phyloP scores from a whole-genome alignment of 2,329 filamentous ascomycete genomes.

The Elsinoe necatrix region DNA sequence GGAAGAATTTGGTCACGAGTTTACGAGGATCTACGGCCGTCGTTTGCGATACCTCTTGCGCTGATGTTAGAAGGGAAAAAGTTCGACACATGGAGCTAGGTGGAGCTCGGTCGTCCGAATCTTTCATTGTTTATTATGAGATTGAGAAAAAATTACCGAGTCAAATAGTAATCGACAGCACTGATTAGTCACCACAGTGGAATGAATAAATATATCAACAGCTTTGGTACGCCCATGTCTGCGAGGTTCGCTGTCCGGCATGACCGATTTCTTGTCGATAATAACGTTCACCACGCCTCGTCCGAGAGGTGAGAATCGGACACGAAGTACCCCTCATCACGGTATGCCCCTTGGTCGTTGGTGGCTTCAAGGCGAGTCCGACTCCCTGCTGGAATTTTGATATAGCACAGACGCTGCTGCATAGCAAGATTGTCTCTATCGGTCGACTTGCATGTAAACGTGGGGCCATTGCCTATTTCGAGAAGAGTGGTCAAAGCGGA shows the following conservation, averaged over 20 bases:
- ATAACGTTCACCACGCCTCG: background rate
- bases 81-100: background rate
- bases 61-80: background rate
- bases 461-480: conserved; percentile 1
- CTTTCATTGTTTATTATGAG: background rate
- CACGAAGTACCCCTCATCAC: background rate
- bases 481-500: background rate
- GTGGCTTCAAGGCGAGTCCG: background rate
- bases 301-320: background rate
- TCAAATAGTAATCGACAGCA: background rate
- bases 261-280: background rate
- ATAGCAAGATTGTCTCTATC: background rate
- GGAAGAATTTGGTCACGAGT: conserved; percentile 8
- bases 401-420: background rate
- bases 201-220: background rate
- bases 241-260: background rate
- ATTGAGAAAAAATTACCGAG: background rate
- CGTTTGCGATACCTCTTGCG: conserved; percentile 11
- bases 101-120: background rate
- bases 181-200: background rate
- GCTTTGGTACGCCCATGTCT: background rate
- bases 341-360: background rate
- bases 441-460: conserved; percentile 5
- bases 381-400: background rate
- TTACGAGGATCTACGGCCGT: conserved; percentile 12